A percentile compares a stretch with the other conserved stretches of the same genome.
Conservation (phyloP, 345 rosid species). For the Linum usitatissimum region DNA sequence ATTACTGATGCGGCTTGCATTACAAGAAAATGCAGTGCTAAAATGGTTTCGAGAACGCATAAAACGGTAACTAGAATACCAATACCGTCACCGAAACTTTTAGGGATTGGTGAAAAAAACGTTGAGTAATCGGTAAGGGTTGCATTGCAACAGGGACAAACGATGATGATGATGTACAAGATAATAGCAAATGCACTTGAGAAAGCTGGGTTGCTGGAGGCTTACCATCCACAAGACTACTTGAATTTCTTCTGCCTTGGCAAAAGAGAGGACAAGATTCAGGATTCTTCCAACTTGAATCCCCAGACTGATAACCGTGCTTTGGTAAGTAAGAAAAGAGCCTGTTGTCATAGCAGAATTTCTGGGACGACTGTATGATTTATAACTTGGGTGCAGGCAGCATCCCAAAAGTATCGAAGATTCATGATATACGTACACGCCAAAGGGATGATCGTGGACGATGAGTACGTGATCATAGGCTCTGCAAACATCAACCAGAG, state of each 20-base stretch:
- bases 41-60: no score
- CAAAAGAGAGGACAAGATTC: conserved; percentile 34
- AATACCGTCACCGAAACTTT: no score
- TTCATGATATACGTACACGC: conserved; percentile 74
- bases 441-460: conserved; percentile 68
- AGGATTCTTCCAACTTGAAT: conserved; percentile 9
- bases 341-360: no score
- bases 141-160: conserved; percentile 36
- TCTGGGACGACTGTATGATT: no score
- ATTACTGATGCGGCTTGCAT: no score
- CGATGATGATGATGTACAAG: conserved; percentile 61
- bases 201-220: conserved; percentile 30
- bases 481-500: conserved; percentile 73
- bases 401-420: conserved; percentile 31
- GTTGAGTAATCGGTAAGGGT: no score
- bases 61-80: no score
- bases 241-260: conserved; percentile 70
- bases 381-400: conserved; percentile 24
- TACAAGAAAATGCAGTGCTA: no score
- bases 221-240: conserved; percentile 42
- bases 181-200: conserved; percentile 39
- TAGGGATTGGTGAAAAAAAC: no score
- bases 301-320: conserved; percentile 32
- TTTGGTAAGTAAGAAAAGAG: conserved; percentile 21
- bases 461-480: conserved; percentile 56